These are phyloP conservation scores for Aspergillus amoenus DNA, from an alignment of 2,329 filamentous ascomycete species.

Conservation along the genomic window DNA sequence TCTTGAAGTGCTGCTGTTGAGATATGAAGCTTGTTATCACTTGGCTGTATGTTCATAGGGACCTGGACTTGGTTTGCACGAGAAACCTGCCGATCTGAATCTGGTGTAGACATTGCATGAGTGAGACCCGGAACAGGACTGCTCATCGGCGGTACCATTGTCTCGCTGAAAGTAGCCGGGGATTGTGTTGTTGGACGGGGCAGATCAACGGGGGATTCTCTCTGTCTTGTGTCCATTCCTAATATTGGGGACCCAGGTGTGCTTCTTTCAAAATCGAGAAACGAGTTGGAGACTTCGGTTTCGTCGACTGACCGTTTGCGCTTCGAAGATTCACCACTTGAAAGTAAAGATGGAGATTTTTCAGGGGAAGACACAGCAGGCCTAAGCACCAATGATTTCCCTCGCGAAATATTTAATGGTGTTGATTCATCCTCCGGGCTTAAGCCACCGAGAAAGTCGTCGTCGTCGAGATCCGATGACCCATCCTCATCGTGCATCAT, in stretches of 20 bases:
- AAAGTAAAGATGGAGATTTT: conserved; percentile 24
- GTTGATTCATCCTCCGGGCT: conserved; percentile 48
- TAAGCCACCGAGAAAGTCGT: conserved; percentile 45
- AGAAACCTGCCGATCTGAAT: conserved; percentile 1
- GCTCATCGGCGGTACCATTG: conserved; percentile 40
- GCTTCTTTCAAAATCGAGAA: conserved; percentile 19
- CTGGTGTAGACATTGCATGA: conserved; percentile 8
- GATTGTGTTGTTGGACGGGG: conserved; percentile 13
- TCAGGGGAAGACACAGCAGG: conserved; percentile 24
- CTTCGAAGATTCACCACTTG: conserved; percentile 35
- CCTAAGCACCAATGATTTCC: conserved; percentile 29
- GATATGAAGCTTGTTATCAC: conserved; percentile 21
- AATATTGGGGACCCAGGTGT: conserved; percentile 19
- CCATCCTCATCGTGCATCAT: conserved; percentile 44
- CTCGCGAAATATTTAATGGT: conserved; percentile 38
- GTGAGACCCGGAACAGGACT: conserved; percentile 25
- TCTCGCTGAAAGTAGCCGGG: conserved; percentile 32
- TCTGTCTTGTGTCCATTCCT: conserved; percentile 4
- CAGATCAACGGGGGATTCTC: conserved; percentile 9
- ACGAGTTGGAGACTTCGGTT: conserved; percentile 30
- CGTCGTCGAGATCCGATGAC: conserved; percentile 37
- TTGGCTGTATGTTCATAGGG: not conserved
- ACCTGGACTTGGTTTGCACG: not conserved
- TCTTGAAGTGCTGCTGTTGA: conserved; percentile 39
- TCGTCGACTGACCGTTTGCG: conserved; percentile 33